These are phyloP conservation scores for Aspergillus sp. DNA, from an alignment of 2,329 filamentous ascomycete genomes.

Conservation along the genomic window DNA sequence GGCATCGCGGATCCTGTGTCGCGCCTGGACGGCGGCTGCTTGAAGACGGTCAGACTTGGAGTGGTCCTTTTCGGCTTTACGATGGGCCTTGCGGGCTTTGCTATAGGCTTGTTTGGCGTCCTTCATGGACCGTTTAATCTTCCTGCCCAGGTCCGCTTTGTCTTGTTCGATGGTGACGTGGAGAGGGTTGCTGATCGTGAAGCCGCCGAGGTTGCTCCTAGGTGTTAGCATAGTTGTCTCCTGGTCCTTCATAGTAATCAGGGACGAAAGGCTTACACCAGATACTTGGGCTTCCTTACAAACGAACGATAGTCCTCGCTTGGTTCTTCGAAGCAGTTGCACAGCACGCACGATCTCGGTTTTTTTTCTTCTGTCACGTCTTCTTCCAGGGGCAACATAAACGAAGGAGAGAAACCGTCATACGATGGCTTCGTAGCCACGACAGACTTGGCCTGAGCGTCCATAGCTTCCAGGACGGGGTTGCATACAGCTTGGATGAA, in stretches of 20 bases:
- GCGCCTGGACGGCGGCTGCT: background rate
- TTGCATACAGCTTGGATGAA: background rate
- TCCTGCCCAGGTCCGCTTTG: background rate
- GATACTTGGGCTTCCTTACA: background rate
- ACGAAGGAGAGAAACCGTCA: too few relatives aligned
- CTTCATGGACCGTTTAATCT: background rate
- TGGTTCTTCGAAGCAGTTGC: background rate
- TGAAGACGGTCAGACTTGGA: background rate
- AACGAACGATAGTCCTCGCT: background rate
- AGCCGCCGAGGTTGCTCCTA: background rate
- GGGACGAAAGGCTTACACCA: background rate
- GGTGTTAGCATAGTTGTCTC: background rate
- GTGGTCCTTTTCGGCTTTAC: background rate
- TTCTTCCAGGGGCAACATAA: background rate
- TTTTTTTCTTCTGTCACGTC: background rate
- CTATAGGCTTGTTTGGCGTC: constrained; percentile 1
- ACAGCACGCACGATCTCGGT: background rate
- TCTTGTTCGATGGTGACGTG: background rate
- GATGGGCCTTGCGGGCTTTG: background rate
- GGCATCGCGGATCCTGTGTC: background rate
- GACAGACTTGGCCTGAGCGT: background rate
- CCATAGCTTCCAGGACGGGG: background rate
- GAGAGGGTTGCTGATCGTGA: background rate
- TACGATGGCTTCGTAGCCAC: too few relatives aligned
- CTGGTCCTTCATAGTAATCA: too few relatives aligned